These are phyloP conservation scores for Penicillium sp. DNA, from an alignment of 2,329 filamentous ascomycete species.

Conservation along the genomic window DNA sequence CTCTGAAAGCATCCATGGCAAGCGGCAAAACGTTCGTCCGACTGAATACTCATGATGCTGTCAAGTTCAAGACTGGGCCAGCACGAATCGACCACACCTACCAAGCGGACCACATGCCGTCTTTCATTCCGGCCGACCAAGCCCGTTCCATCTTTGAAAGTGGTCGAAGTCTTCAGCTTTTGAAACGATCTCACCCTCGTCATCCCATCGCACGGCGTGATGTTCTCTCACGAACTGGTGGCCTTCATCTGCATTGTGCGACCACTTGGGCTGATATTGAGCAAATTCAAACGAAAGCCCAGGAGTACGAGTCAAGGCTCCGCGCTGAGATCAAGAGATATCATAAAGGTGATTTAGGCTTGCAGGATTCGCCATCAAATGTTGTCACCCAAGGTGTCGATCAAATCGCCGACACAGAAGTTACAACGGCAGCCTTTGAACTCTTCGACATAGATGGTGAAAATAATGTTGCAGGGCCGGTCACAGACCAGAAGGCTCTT, in stretches of 20 bases:
- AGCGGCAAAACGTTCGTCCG: slow-evolving; percentile 61
- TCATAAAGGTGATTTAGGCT: slow-evolving; percentile 33
- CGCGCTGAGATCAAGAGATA: slow-evolving; percentile 43
- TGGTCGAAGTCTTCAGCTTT: slow-evolving; percentile 71
- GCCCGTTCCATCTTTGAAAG: slow-evolving; percentile 74
- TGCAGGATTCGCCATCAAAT: neutral
- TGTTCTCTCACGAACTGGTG: slow-evolving; percentile 48
- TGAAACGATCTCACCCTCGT: slow-evolving; percentile 67
- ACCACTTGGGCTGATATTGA: slow-evolving; percentile 72
- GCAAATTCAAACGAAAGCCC: slow-evolving; percentile 61
- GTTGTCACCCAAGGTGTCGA: neutral
- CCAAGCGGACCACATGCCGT: slow-evolving; percentile 59
- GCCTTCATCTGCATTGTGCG: slow-evolving; percentile 65
- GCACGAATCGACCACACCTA: slow-evolving; percentile 63
- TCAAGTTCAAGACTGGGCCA: slow-evolving; percentile 56
- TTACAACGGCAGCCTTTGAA: slow-evolving; percentile 30
- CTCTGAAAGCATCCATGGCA: slow-evolving; percentile 51
- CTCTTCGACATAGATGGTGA: slow-evolving; percentile 38
- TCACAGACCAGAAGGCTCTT: slow-evolving; percentile 25
- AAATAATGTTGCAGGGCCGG: slow-evolving; percentile 25
- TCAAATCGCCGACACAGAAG: slow-evolving; percentile 1
- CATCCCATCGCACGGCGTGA: slow-evolving; percentile 65
- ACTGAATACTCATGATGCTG: slow-evolving; percentile 59
- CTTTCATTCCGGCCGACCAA: slow-evolving; percentile 70
- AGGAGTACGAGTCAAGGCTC: slow-evolving; percentile 39